phyloP scores from a whole-genome alignment of 768 basidiomycete genomes.

The Panaeolus papilionaceus region DNA sequence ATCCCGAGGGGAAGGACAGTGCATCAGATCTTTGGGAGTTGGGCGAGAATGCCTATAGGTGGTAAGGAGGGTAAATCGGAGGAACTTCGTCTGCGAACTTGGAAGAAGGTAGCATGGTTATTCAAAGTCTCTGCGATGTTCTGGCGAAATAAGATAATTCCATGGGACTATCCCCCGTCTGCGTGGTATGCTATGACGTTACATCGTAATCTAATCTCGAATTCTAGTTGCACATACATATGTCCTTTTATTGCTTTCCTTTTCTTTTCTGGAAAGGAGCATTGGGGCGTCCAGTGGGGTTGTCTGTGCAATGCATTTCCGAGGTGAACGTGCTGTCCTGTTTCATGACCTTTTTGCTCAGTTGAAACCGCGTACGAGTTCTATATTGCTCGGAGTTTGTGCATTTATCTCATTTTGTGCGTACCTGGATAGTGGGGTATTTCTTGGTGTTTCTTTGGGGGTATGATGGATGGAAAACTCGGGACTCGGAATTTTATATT shows the following conservation, averaged over 20 bases:
- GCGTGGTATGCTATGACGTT: neutral
- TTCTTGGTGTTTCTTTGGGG: too few species aligned
- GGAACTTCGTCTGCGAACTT: neutral
- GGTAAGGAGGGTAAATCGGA: neutral
- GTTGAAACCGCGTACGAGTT: neutral
- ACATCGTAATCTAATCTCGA: conserved; percentile 4
- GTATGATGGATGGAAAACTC: neutral
- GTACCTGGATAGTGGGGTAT: neutral
- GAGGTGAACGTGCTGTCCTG: neutral
- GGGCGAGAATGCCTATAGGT: neutral
- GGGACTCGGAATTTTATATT: neutral
- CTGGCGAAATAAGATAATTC: neutral
- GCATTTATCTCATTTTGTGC: neutral
- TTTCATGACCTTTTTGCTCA: neutral
- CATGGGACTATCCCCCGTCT: neutral
- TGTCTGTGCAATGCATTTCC: neutral
- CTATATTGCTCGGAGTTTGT: conserved; percentile 2
- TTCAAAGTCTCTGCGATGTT: neutral
- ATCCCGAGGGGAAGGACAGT: too few species aligned
- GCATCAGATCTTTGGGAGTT: neutral
- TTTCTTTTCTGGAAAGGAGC: neutral
- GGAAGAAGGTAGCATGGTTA: neutral
- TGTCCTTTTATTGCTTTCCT: neutral
- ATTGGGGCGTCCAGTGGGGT: neutral
- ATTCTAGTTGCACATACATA: neutral